phyloP scores from a whole-genome alignment of 2,329 filamentous ascomycete species.

The Botryotinia narcissicola region DNA sequence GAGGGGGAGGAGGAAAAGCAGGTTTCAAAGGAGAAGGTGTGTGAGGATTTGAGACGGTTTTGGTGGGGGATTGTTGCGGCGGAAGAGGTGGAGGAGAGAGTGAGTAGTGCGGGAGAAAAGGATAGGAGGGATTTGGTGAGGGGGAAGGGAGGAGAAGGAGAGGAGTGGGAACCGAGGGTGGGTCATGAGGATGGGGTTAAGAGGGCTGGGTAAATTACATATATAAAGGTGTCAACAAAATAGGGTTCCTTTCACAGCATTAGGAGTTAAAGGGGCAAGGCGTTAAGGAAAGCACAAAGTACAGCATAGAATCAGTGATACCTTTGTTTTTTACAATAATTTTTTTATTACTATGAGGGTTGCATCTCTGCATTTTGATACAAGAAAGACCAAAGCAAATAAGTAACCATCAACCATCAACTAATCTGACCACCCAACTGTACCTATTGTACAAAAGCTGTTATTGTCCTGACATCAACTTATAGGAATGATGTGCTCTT shows the following conservation, averaged over 20 bases:
- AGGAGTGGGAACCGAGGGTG: neutral
- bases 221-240: neutral
- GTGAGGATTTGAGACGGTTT: slow-evolving; percentile 17
- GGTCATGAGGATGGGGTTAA: neutral
- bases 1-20: neutral
- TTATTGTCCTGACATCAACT: neutral
- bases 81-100: slow-evolving; percentile 8
- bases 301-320: neutral
- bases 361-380: neutral
- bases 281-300: neutral
- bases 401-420: neutral
- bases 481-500: neutral
- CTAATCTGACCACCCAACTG: neutral
- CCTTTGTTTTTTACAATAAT: neutral
- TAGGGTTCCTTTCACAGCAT: neutral
- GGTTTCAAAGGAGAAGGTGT: neutral
- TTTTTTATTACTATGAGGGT: neutral
- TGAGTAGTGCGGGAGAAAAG: neutral
- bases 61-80: slow-evolving; percentile 16
- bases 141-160: neutral
- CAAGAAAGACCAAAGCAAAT: neutral
- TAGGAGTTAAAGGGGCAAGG: too few relatives aligned
- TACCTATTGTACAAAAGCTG: neutral
- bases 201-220: neutral
- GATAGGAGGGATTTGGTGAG: neutral